phyloP scores from a whole-genome alignment of 352 stramenopile genomes.

The Globisporangium orthogonon region DNA sequence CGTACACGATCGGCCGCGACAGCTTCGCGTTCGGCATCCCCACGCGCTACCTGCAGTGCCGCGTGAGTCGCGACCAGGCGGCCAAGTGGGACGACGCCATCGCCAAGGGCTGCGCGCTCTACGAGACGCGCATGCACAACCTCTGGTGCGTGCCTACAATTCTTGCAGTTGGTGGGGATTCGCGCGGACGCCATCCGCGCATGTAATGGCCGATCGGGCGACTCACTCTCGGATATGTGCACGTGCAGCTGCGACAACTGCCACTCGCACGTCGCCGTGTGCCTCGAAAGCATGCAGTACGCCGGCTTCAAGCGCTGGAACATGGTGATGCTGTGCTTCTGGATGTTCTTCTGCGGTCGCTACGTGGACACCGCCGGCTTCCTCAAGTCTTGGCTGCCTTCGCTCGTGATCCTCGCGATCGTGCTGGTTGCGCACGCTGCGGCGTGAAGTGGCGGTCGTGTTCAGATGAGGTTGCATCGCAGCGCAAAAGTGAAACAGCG shows the following conservation, averaged over 20 bases:
- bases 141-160: slow-evolving; percentile 47
- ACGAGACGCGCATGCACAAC: slow-evolving; percentile 94
- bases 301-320: slow-evolving; percentile 55
- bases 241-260: slow-evolving; percentile 91
- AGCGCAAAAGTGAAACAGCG: neutral
- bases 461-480: neutral
- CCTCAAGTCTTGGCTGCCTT: slow-evolving; percentile 36
- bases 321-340: slow-evolving; percentile 81
- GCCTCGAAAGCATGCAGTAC: slow-evolving; percentile 59
- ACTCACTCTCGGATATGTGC: neutral
- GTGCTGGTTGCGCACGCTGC: slow-evolving; percentile 21
- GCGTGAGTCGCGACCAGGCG: slow-evolving; percentile 32
- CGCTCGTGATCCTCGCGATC: slow-evolving; percentile 15
- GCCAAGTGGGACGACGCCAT: slow-evolving; percentile 90
- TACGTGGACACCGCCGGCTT: slow-evolving; percentile 39
- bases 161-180: neutral
- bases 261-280: slow-evolving; percentile 93
- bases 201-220: too few species aligned
- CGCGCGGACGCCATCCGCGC: neutral
- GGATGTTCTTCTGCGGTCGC: slow-evolving; percentile 64
- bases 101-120: slow-evolving; percentile 86
- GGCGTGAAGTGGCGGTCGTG: slow-evolving; percentile 7
- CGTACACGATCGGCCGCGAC: slow-evolving; percentile 90
- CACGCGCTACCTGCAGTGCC: slow-evolving; percentile 87
- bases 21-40: slow-evolving; percentile 85